Evolutionary conservation across 768 basidiomycete species (phyloP), one percentile per base, ranked within the genome.

Genomic region (Cystofilobasidium bisporidii): DNA sequence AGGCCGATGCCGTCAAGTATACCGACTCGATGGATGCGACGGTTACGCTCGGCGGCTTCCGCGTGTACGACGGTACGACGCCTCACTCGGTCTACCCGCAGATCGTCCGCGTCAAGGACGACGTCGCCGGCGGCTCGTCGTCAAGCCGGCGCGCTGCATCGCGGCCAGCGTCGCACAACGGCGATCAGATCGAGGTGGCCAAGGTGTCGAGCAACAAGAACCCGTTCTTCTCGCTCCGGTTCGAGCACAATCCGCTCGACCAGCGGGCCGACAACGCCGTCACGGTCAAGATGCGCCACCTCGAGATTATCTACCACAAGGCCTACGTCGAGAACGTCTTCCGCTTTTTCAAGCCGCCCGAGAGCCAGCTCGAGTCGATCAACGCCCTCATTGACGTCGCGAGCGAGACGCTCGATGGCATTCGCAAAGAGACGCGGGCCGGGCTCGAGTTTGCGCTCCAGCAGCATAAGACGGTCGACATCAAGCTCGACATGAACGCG

Each of bases 401-500:
- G 0, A 92, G 88, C 72, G 85, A 91, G 74, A 97, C 93, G 0
- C 80, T 99, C 2, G 94, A 98, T 74, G 92, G 89, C 8, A 79
- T 99, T 30, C 82, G 92, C 66, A 91, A 91, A 74, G 92, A 97
- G 74, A 98, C 96, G 10, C 80, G 96, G 63, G 89, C 90, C 0
- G 91, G 96, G 20, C 80, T 99, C 63, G 94, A 98, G 79, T 87
- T 87, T 78, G 94, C 94, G 0, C 78, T 99, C 58, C 86, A 92
- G 76, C 41, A 36, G 47, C 50, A 67, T 40, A 59, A 71, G 81
- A 98, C 96, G 1, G 81, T 98, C 53, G 93, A 98, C 75, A 81
- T 99, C n/a, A 88, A 90, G 71, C 84, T 99, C 79, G 93, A 99
- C 73, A 83, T 99, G 81, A 89, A 94, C 73, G 91, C 96, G 0